These are phyloP conservation scores for Fusarium oligoseptatum DNA, from an alignment of 2,329 filamentous ascomycete species.

Conservation along the genomic window DNA sequence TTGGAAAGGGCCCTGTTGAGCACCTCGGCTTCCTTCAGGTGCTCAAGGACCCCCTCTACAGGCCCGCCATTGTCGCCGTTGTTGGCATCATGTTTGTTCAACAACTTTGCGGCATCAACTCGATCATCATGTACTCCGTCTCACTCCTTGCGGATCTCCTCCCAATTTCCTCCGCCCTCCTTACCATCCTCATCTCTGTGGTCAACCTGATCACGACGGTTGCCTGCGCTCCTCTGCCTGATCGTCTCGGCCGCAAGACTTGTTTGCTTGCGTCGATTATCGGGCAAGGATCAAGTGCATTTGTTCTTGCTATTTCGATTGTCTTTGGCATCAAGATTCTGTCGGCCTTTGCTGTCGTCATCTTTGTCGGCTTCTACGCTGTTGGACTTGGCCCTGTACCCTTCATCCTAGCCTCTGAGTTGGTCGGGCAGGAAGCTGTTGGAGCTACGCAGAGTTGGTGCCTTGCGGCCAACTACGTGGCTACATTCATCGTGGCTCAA, in stretches of 20 bases:
- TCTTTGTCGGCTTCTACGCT: constrained; percentile 91
- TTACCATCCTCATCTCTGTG: constrained; percentile 89
- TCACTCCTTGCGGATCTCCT: constrained; percentile 86
- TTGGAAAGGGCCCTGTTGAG: constrained; percentile 34
- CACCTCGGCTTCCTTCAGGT: constrained; percentile 75
- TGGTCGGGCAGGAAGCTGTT: constrained; percentile 91
- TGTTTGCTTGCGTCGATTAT: constrained; percentile 86
- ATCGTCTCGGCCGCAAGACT: constrained; percentile 87
- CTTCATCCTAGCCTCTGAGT: constrained; percentile 92
- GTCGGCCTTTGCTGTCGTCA: constrained; percentile 83
- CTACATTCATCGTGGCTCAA: constrained; percentile 92
- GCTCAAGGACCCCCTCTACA: constrained; percentile 74
- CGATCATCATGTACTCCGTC: constrained; percentile 98
- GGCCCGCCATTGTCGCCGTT: constrained; percentile 83
- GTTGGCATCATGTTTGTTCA: constrained; percentile 93
- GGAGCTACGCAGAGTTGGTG: constrained; percentile 93
- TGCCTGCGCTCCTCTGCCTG: constrained; percentile 84
- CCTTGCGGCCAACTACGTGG: constrained; percentile 87
- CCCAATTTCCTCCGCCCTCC: constrained; percentile 81
- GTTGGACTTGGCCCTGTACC: constrained; percentile 93
- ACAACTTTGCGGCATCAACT: constrained; percentile 95
- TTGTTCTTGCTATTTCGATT: constrained; percentile 85
- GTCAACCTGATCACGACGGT: constrained; percentile 89
- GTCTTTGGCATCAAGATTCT: constrained; percentile 78
- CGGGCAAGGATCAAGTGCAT: constrained; percentile 85